These are phyloP conservation scores for Umbelopsis sp. DNA, from an alignment of 192 early-diverging fungal species.

Conservation along the genomic window DNA sequence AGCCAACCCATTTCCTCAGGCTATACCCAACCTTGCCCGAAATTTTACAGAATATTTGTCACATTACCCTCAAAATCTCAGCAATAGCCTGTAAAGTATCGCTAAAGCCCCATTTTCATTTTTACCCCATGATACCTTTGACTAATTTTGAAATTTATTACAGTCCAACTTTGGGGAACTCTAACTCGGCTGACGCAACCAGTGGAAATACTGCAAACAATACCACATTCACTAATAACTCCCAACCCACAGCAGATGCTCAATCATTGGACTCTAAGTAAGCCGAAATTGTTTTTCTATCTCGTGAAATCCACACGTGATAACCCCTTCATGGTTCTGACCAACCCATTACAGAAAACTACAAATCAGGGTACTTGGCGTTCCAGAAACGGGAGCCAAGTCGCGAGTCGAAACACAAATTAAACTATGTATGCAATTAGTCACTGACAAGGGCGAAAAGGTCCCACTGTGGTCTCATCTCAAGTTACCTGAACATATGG, in stretches of 20 bases:
- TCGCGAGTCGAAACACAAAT: constrained; percentile 96
- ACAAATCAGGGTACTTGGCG: constrained; percentile 42
- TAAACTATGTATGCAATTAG: constrained; percentile 85
- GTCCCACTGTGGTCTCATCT: constrained; percentile 84
- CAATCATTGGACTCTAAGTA: constrained; percentile 8
- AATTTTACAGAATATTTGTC: constrained; percentile 38
- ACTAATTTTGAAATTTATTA: background rate
- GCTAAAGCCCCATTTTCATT: background rate
- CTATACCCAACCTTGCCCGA: constrained; percentile 32
- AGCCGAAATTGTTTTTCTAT: background rate
- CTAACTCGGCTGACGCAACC: background rate
- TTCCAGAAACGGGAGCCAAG: constrained; percentile 67
- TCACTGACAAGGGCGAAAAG: constrained; percentile 72
- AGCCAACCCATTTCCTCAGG: constrained; percentile 30
- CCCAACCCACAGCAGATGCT: background rate
- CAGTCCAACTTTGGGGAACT: background rate
- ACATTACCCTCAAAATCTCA: constrained; percentile 21
- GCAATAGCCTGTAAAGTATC: constrained; percentile 9
- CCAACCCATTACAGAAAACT: constrained; percentile 11
- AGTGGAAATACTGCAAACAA: background rate
- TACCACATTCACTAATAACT: background rate
- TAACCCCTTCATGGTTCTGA: background rate
- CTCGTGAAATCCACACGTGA: background rate
- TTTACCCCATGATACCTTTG: background rate
- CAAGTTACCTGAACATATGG: constrained; percentile 82